Percentiles rank a stretch among this genome's conserved stretches.
Conservation (phyloP, 805 yeast genomes). For the Kuraishia molischiana region DNA sequence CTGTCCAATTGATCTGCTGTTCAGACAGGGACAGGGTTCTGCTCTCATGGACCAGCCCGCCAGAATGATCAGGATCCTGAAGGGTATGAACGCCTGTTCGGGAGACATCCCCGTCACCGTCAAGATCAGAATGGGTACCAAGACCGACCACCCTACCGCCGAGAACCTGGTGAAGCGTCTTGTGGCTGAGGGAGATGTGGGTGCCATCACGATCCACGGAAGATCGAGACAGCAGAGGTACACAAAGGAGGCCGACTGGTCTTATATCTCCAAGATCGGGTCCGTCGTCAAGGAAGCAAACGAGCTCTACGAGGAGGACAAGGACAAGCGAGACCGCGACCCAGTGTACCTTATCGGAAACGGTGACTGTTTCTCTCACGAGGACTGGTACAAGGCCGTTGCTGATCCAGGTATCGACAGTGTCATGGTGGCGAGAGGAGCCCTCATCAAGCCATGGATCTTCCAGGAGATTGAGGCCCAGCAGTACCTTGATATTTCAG, state of each 20-base stretch:
- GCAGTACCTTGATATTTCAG: conserved; percentile 83
- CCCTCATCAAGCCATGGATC: conserved; percentile 97
- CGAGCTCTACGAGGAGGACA: conserved; percentile 46
- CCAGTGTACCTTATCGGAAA: conserved; percentile 85
- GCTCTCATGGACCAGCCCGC: conserved; percentile 89
- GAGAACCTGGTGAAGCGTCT: conserved; percentile 60
- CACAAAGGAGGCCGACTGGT: conserved; percentile 89
- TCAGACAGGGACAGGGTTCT: conserved; percentile 91
- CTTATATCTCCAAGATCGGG: conserved; percentile 71
- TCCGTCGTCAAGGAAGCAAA: conserved; percentile 50
- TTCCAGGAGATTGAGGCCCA: conserved; percentile 89
- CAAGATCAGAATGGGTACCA: conserved; percentile 86
- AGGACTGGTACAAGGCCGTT: conserved; percentile 78
- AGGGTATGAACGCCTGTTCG: conserved; percentile 81
- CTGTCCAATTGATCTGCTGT: conserved; percentile 94
- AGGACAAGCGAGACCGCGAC: conserved; percentile 43
- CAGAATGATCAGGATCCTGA: conserved; percentile 63
- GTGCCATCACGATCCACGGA: conserved; percentile 91
- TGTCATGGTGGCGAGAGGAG: conserved; percentile 97
- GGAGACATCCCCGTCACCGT: conserved; percentile 91
- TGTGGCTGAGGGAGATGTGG: conserved; percentile 70
- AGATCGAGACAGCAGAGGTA: conserved; percentile 95
- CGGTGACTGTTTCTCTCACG: conserved; percentile 82
- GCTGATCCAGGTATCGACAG: conserved; percentile 69
- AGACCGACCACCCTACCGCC: conserved; percentile 85